These are phyloP conservation scores for Aspergillus indologenus DNA, from an alignment of 495 filamentous ascomycete species.

Conservation along the genomic window DNA sequence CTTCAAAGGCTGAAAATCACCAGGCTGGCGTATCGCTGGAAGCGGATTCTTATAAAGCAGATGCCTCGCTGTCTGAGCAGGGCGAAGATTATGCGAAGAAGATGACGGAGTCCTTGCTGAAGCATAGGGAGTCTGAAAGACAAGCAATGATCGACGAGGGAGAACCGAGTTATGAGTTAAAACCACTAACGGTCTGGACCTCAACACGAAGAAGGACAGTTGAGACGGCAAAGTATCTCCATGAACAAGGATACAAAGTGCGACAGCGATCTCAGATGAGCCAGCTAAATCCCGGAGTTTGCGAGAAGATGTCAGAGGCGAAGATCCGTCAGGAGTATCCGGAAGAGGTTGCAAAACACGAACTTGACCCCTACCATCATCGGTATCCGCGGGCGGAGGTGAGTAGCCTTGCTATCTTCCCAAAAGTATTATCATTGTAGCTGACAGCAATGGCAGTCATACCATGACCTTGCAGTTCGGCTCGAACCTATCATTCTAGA, in stretches of 20 bases:
- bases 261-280: conserved; percentile 92
- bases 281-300: conserved; percentile 93
- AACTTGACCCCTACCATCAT: conserved; percentile 95
- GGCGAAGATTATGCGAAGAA: conserved; percentile 82
- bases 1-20: conserved; percentile 8
- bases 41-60: conserved; percentile 85
- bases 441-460: conserved; percentile 59
- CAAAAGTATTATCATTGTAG: neutral
- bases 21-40: conserved; percentile 64
- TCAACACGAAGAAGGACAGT: conserved; percentile 86
- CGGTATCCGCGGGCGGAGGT: conserved; percentile 94
- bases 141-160: conserved; percentile 64
- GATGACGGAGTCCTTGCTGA: conserved; percentile 78
- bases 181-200: conserved; percentile 88
- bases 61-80: conserved; percentile 77
- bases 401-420: conserved; percentile 22
- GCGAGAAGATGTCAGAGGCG: conserved; percentile 84
- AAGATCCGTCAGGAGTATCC: conserved; percentile 77
- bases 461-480: conserved; percentile 95
- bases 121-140: conserved; percentile 78
- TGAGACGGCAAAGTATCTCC: conserved; percentile 82
- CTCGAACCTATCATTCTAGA: conserved; percentile 99
- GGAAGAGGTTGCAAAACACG: conserved; percentile 88
- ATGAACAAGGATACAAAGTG: conserved; percentile 75
- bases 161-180: conserved; percentile 63